Evolutionary conservation across 306 rosid genomes (phyloP).

Genomic region (Casuarina equisetifolia): DNA sequence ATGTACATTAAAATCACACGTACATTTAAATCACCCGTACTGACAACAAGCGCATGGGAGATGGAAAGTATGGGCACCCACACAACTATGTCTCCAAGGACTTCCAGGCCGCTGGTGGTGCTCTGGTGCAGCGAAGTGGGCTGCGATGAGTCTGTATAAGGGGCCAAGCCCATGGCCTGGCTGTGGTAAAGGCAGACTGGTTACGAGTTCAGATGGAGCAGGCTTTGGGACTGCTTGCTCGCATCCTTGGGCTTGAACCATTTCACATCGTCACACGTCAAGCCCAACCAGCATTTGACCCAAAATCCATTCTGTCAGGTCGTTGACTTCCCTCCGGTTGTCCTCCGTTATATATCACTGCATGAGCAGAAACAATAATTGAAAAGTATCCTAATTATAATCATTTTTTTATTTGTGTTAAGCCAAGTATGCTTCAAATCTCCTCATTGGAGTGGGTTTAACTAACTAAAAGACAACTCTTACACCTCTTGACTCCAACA

Average conservation of each 20-base stretch:
- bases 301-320: slow-evolving; percentile 21
- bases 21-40: slow-evolving; percentile 49
- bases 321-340: slow-evolving; percentile 39
- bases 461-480: no score
- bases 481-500: no score
- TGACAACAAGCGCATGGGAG: slow-evolving; percentile 41
- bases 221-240: neutral
- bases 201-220: slow-evolving; percentile 49
- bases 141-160: slow-evolving; percentile 54
- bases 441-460: no score
- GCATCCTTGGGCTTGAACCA: slow-evolving; percentile 29
- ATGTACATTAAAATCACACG: slow-evolving; percentile 4
- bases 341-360: slow-evolving; percentile 40
- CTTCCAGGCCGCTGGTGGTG: slow-evolving; percentile 35
- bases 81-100: slow-evolving; percentile 18
- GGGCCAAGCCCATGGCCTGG: slow-evolving; percentile 52
- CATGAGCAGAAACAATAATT: neutral
- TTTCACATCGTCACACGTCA: slow-evolving; percentile 21
- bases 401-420: no score
- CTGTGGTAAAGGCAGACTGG: slow-evolving; percentile 52
- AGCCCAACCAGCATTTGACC: slow-evolving; percentile 35
- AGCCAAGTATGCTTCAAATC: no score
- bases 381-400: no score
- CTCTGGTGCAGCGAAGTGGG: slow-evolving; percentile 45
- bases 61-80: slow-evolving; percentile 46